Evolutionary conservation across 2,329 filamentous ascomycete species (phyloP), one percentile per base, ranked within the genome.

Genomic region (Pseudogymnoascus sp.): DNA sequence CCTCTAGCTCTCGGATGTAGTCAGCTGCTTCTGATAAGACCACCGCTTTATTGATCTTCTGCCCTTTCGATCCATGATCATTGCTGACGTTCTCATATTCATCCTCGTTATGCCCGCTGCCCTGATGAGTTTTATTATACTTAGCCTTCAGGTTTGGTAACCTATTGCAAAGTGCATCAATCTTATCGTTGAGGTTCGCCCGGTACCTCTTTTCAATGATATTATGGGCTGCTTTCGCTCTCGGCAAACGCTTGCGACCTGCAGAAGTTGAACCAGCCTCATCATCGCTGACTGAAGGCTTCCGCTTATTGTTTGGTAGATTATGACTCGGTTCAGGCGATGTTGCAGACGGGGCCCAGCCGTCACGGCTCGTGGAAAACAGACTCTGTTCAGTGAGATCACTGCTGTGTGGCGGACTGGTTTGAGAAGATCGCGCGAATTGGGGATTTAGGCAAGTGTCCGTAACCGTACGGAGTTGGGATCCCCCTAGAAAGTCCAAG

Each of bases 11-110:
- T 38, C 88, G 86, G 68, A 97, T 97, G 70, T 97, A 97, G 74
- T 97, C 93, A 6, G 93, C 97, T 1, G 93, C 93, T 75, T 97
- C 97, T 68, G 91, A 93, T 46, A 97, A 78, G 60, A 97, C 83
- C 83, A 21, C 34, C 4, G 44, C 14, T 50, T 59, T 44, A 44
- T 44, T 44, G 18, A 44, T 44, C 18, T 44, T 44, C 18, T 44
- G 42, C 42, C 18, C 18, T 23, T 44, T 44, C 42, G 42, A 14
- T 44, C 42, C 42, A 44, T 21, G 42, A 23, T 44, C 18, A 44
- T 44, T 7, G 42, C 7, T 6, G 4, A 44, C 14, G 42, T 44
- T 44, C 18, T 44, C 42, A 44, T 44, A 10, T 44, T 23, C 42
- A 23, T 23, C 42, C 42, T 44, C 42, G 42, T 44, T 44, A 44